Evolutionary conservation across 805 yeast genomes (phyloP).

Genomic region (Teunomyces barrocoloradensis): DNA sequence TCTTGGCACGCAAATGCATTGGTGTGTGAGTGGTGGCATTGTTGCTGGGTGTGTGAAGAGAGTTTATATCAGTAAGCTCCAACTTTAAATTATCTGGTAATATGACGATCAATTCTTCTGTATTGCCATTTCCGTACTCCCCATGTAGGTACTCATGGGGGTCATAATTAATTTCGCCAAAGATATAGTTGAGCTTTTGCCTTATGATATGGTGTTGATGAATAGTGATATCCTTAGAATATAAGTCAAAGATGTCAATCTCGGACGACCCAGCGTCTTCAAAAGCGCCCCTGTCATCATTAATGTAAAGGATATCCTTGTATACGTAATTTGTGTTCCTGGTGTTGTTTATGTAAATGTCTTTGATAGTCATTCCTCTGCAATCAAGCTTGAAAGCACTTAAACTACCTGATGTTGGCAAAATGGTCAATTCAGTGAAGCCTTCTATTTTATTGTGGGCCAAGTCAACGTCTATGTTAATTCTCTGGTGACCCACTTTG

Average conservation of each 20-base stretch:
- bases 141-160: constrained; percentile 16
- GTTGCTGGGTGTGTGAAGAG: constrained; percentile 28
- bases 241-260: constrained; percentile 41
- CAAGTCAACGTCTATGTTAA: constrained; percentile 76
- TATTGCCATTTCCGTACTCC: constrained; percentile 30
- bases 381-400: constrained; percentile 72
- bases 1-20: constrained; percentile 29
- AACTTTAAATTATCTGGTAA: constrained; percentile 68
- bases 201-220: constrained; percentile 61
- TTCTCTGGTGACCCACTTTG: constrained; percentile 80
- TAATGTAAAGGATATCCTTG: constrained; percentile 49
- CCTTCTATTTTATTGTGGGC: constrained; percentile 61
- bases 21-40: constrained; percentile 33
- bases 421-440: constrained; percentile 75
- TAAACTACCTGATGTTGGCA: constrained; percentile 63
- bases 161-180: constrained; percentile 44
- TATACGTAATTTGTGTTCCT: constrained; percentile 54
- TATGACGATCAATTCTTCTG: constrained; percentile 63
- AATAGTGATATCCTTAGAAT: constrained; percentile 38
- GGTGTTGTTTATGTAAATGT: constrained; percentile 58
- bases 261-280: constrained; percentile 22
- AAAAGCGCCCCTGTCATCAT: constrained; percentile 30
- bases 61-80: constrained; percentile 51
- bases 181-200: constrained; percentile 51
- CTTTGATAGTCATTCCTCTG: constrained; percentile 64